phyloP scores from a whole-genome alignment of 2,329 filamentous ascomycete species.

The Thelonectria rubi region DNA sequence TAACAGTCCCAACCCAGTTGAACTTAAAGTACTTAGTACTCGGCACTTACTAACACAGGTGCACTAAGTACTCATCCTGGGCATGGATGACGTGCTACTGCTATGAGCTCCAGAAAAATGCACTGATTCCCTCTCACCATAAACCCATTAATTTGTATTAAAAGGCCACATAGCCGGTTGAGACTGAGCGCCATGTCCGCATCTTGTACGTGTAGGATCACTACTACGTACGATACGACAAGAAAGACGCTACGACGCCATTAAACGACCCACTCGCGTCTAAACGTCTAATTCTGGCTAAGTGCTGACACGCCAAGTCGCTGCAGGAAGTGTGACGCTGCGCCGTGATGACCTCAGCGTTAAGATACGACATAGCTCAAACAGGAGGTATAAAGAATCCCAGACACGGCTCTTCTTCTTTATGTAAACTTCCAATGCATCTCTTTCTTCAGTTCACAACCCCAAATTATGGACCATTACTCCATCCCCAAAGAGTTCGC shows the following conservation, averaged over 20 bases:
- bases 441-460: not conserved
- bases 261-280: conserved; percentile 10
- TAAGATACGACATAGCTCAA: conserved; percentile 3
- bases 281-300: conserved; percentile 18
- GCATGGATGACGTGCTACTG: too few relatives aligned
- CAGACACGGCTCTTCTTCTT: not conserved
- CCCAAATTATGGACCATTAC: conserved; percentile 12
- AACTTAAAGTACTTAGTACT: too few relatives aligned
- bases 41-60: too few relatives aligned
- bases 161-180: too few relatives aligned
- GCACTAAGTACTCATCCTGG: too few relatives aligned
- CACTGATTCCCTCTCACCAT: too few relatives aligned
- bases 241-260: not conserved
- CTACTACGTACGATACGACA: conserved; percentile 6
- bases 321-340: conserved; percentile 4
- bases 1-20: too few relatives aligned
- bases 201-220: conserved; percentile 5
- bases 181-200: conserved; percentile 5
- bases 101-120: too few relatives aligned
- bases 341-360: conserved; percentile 10
- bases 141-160: too few relatives aligned
- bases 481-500: conserved; percentile 21
- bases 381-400: conserved; percentile 9
- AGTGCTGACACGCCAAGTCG: conserved; percentile 17
- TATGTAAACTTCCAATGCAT: conserved; percentile 3